These are phyloP conservation scores for Discostella pseudostelligera DNA, from an alignment of 108 stramenopile species.

Conservation along the genomic window DNA sequence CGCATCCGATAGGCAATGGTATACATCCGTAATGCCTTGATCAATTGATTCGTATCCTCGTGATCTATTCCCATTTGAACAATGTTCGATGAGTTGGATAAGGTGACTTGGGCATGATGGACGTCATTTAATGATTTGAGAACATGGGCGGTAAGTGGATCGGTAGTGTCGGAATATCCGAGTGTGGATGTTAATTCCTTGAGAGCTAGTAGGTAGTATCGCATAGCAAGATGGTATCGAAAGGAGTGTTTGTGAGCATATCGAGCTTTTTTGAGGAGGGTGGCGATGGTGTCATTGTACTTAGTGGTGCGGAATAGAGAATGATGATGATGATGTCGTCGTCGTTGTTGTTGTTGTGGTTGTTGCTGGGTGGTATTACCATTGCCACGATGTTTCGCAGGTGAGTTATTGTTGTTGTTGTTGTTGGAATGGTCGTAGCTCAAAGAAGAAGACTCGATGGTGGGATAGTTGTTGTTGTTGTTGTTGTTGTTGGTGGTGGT, in stretches of 20 bases:
- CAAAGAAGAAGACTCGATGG: too few species aligned
- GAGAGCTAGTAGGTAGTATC: slow-evolving; percentile 66
- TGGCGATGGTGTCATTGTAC: slow-evolving; percentile 5
- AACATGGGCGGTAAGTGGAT: slow-evolving; percentile 54
- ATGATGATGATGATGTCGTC: neutral
- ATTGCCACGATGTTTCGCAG: too few species aligned
- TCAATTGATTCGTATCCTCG: slow-evolving; percentile 58
- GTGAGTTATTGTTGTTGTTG: neutral
- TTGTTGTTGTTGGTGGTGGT: neutral
- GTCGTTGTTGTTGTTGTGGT: neutral
- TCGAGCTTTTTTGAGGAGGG: slow-evolving; percentile 55
- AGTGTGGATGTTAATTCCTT: slow-evolving; percentile 37
- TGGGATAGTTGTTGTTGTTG: neutral
- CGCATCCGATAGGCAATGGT: slow-evolving; percentile 87
- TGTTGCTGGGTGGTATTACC: too few species aligned
- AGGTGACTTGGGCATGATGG: slow-evolving; percentile 64
- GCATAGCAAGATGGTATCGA: slow-evolving; percentile 76
- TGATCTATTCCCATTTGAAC: slow-evolving; percentile 81
- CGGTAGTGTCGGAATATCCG: slow-evolving; percentile 39
- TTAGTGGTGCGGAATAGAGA: too few species aligned
- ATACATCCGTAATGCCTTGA: slow-evolving; percentile 80
- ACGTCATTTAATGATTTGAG: slow-evolving; percentile 61
- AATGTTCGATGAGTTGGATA: slow-evolving; percentile 75
- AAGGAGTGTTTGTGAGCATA: slow-evolving; percentile 58
- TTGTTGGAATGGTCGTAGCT: neutral